Evolutionary conservation across 257 asterid genomes (phyloP).

Genomic region (Capsicum pubescens): DNA sequence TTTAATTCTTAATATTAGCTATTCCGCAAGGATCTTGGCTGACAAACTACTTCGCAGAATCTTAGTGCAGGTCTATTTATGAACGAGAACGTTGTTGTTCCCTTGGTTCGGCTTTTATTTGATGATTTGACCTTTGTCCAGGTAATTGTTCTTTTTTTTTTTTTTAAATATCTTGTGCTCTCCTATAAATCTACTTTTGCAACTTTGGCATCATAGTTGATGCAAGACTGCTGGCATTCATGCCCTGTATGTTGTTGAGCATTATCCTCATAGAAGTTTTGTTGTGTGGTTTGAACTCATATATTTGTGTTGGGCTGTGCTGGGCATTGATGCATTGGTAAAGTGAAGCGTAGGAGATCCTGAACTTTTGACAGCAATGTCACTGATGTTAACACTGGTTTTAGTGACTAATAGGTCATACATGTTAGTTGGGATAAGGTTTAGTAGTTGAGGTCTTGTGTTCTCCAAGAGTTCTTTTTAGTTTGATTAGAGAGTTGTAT

Average conservation of each 20-base stretch:
- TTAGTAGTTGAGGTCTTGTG: conserved; percentile 23
- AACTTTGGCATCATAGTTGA: conserved; percentile 4
- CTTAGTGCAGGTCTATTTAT: conserved; percentile 85
- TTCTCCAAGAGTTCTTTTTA: background rate
- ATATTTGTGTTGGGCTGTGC: background rate
- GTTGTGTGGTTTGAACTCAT: conserved; percentile 5
- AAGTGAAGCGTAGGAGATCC: conserved; percentile 14
- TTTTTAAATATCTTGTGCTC: background rate
- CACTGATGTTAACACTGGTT: background rate
- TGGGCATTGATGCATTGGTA: background rate
- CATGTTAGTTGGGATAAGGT: conserved; percentile 12
- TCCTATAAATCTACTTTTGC: conserved; percentile 12
- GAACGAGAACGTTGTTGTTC: conserved; percentile 59
- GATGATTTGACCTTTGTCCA: conserved; percentile 67
- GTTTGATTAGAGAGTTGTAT: background rate
- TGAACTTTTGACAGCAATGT: background rate
- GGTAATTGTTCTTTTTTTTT: conserved; percentile 49
- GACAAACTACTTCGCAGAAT: conserved; percentile 57
- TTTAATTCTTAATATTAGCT: conserved; percentile 27
- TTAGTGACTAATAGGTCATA: conserved; percentile 14
- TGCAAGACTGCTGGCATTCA: background rate
- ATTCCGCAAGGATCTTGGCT: conserved; percentile 38
- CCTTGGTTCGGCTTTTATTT: conserved; percentile 76
- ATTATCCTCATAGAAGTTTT: conserved; percentile 3
- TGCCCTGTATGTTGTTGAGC: background rate